A percentile compares a stretch with the other conserved stretches of the same genome.
These are phyloP conservation scores for Venturia oleaginea DNA, from an alignment of 2,329 filamentous ascomycete species.

Conservation along the genomic window DNA sequence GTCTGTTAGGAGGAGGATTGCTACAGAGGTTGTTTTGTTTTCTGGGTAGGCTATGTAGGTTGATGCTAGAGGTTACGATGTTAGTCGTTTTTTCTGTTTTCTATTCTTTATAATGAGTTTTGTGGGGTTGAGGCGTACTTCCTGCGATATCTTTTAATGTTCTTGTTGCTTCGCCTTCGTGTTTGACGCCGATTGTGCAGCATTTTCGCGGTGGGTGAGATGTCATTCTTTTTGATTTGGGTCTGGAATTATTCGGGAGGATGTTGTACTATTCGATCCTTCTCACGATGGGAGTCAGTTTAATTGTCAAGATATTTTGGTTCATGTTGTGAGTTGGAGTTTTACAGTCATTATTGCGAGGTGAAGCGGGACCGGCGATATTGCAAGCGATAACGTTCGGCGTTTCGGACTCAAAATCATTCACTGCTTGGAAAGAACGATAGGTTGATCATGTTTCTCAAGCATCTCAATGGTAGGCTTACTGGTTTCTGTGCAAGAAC, in stretches of 20 bases:
- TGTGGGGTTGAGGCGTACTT: slow-evolving; percentile 22
- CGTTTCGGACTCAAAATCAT: background rate
- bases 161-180: slow-evolving; percentile 41
- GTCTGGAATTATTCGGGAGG: too few species aligned
- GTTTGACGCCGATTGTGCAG: slow-evolving; percentile 42
- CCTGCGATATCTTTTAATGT: slow-evolving; percentile 39
- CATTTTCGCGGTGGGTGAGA: slow-evolving; percentile 40
- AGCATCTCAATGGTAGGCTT: too few species aligned
- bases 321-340: background rate
- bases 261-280: too few species aligned
- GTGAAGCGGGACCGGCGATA: background rate
- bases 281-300: too few species aligned
- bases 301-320: too few species aligned
- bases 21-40: slow-evolving; percentile 7
- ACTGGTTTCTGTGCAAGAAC: too few species aligned
- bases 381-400: background rate
- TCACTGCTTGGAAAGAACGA: background rate
- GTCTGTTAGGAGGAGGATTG: slow-evolving; percentile 26
- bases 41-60: background rate
- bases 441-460: too few species aligned
- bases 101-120: background rate
- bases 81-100: background rate
- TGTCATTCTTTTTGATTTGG: slow-evolving; percentile 31
- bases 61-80: background rate
- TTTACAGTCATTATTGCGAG: background rate